Percentiles rank a stretch among this genome's conserved stretches.
Evolutionary conservation across 2,329 filamentous ascomycete genomes (phyloP).

Genomic region (Fusarium dlaminii): DNA sequence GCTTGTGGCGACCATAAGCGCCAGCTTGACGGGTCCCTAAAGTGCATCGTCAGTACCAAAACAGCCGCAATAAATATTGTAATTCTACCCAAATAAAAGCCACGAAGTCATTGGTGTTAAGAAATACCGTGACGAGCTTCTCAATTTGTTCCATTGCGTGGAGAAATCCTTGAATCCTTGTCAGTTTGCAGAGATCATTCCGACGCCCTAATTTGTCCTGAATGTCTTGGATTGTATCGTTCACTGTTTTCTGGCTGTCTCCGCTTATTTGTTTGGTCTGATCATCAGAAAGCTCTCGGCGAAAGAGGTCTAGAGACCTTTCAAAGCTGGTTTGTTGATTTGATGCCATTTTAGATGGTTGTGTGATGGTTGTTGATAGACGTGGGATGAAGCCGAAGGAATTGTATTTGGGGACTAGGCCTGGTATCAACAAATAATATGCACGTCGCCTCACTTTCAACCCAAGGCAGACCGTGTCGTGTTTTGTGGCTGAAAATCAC

Average conservation of each 20-base stretch:
- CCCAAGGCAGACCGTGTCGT: neutral
- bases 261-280: neutral
- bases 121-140: neutral
- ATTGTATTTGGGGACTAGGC: accelerated
- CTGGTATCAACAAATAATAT: accelerated
- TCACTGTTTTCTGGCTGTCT: accelerated
- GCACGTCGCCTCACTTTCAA: neutral
- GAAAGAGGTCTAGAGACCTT: neutral
- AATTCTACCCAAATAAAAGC: conserved; percentile 10
- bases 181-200: neutral
- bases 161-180: neutral
- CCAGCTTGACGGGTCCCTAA: neutral
- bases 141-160: neutral
- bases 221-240: accelerated
- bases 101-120: neutral
- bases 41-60: accelerated
- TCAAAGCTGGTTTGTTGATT: neutral
- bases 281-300: neutral
- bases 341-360: accelerated
- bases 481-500: neutral
- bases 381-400: accelerated
- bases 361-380: accelerated
- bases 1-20: neutral
- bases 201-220: neutral
- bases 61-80: accelerated